A percentile compares a stretch with the other conserved stretches of the same genome.
phyloP scores from a whole-genome alignment of 2,329 filamentous ascomycete genomes.

The Colletotrichum eleusines region DNA sequence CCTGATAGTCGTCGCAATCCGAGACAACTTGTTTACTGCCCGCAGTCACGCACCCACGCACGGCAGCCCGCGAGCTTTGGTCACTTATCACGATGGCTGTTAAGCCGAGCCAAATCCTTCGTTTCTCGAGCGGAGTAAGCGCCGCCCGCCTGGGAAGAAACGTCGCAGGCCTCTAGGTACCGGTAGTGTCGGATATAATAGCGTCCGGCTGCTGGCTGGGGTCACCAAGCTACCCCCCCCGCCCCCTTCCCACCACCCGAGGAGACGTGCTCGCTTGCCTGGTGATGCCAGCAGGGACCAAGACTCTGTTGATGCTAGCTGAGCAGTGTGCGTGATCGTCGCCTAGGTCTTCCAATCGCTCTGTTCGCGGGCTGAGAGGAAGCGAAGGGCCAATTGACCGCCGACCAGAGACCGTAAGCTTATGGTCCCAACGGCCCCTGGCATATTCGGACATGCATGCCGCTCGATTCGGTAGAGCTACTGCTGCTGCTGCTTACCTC shows the following conservation, averaged over 20 bases:
- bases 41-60: conserved; percentile 1
- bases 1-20: conserved; percentile 8
- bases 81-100: conserved; percentile 17
- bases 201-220: conserved; percentile 10
- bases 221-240: conserved; percentile 28
- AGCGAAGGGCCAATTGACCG: background rate
- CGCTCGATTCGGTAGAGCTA: conserved; percentile 18
- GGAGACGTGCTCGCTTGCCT: background rate
- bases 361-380: background rate
- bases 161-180: conserved; percentile 16
- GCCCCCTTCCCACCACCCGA: no score
- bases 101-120: conserved; percentile 8
- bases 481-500: background rate
- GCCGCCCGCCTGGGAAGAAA: conserved; percentile 2
- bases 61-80: conserved; percentile 5
- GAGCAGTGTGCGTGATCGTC: conserved; percentile 35
- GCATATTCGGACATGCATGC: conserved; percentile 36
- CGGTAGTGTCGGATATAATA: conserved; percentile 22
- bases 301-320: background rate
- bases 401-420: conserved; percentile 25
- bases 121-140: conserved; percentile 15
- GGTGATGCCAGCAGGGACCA: background rate
- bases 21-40: conserved; percentile 18
- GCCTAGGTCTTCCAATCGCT: background rate
- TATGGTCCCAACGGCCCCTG: conserved; percentile 29